Base-by-base conservation (phyloP, 2,329 filamentous ascomycete species). In the Cercospora citrullina region DNA sequence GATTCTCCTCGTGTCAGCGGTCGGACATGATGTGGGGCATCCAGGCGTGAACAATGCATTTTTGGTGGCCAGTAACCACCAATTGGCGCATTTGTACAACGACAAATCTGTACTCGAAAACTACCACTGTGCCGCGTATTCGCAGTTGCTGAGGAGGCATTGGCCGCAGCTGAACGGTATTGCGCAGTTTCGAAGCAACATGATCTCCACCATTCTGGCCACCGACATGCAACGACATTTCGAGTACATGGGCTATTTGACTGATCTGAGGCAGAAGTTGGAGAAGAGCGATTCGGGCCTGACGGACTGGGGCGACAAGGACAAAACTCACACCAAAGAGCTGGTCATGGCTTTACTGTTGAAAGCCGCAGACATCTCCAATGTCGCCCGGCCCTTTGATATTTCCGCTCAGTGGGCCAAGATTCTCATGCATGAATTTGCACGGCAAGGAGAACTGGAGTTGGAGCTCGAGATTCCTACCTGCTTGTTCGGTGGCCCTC, bases 11-110 rank as follows among this genome's bases (percentile, higher is more conserved):
- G 90, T 98, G 72, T 94, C 94, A 8, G 95, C 95, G n/a, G 96
- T 99, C 75, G 95, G 95, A 51, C 95, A 99, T 74, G 95, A 99
- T 78, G 95, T 98, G 45, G 95, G 95, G 23, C 95, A 99, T 77
- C 95, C 95, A 0, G 95, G 95, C 65, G 95, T 99, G 75, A 99
- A 98, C 82, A 99, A 99, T 78, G 93, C 94, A 31, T 99, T 99
- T 77, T 84, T 99, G 5, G 89, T 97, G 18, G 93, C 92, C 33
- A 86, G 97, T 33, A 97, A 97, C 77, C 92, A 95, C 18, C 94
- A 95, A 1, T 84, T 99, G 30, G 95, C 95, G 12, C 94, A 97
- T 79, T 84, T 98, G 14, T 99, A 98, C 83, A 98, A 98, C 76
- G 95, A 99, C 79, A 91, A 92, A 65, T 98, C 95, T 0, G 95